Base-by-base conservation (phyloP, 2,329 filamentous ascomycete species). In the Pyrenophora graminea region DNA sequence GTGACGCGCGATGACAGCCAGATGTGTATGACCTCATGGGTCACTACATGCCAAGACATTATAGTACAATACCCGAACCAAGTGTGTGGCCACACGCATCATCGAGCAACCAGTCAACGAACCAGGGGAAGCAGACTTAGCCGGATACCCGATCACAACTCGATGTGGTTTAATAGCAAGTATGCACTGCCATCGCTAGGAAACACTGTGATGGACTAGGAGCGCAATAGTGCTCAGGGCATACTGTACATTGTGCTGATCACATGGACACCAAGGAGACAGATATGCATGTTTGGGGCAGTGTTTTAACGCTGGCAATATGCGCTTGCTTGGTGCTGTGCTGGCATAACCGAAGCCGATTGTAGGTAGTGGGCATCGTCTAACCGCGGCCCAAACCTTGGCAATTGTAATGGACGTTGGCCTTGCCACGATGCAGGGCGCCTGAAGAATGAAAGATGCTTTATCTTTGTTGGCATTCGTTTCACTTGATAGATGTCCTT, bases 141-240 rank as follows among this genome's bases (percentile, higher is more conserved):
- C 51, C 45, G 54, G 15, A 21, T 58, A 53, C 31, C 43, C 51
- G 56, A 55, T 45, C 48, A 47, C 51, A 43, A 46, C 54, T 45
- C 48, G 25, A 40, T 55, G 31, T 12, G 6, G 15, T 37, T 50
- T 13, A 34, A 2, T 45, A 31, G 21, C 13, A 6, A 27, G 31
- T 36, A 39, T 21, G 27, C 34, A 37, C 23, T 34, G 21, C 27
- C 49, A 40, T 45, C 40, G 45, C 31, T 36, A 37, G 39, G 34
- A 40, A 53, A 49, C 31, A 38, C 30, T 37, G 31, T 33, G 27
- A 43, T 31, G 19, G 18, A 33, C 19, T 10, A 19, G 4, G n/a
- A 17, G 39, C 38, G 42, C 25, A 27, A 19, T 27, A 39, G 23
- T 27, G 42, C 21, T 46, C 38, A 27, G 36, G 19, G n/a, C 12